A percentile compares a stretch with the other conserved stretches of the same genome.
phyloP scores from a whole-genome alignment of 805 yeast species.

The Henningerozyma blattae region DNA sequence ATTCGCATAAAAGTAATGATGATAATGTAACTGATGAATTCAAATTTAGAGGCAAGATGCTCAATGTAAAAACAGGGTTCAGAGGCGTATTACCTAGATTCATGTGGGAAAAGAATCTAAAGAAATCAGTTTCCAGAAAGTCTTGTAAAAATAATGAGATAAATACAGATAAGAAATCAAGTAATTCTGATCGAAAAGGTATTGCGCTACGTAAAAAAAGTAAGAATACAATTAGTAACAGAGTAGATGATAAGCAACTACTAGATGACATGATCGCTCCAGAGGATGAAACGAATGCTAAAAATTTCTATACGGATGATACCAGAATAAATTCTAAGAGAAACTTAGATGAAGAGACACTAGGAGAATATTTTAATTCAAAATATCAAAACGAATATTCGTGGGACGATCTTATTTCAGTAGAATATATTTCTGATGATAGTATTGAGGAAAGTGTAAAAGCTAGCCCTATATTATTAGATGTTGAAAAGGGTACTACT shows the following conservation, averaged over 20 bases:
- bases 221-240: neutral
- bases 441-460: neutral
- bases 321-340: neutral
- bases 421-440: neutral
- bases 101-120: slow-evolving; percentile 21
- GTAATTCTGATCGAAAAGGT: slow-evolving; percentile 10
- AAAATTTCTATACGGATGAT: slow-evolving; percentile 1
- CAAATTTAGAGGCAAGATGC: slow-evolving; percentile 17
- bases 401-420: slow-evolving; percentile 3
- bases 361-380: slow-evolving; percentile 9
- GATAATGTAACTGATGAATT: slow-evolving; percentile 1
- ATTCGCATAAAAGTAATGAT: neutral
- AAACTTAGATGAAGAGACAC: neutral
- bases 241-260: slow-evolving; percentile 9
- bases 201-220: slow-evolving; percentile 13
- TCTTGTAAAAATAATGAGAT: neutral
- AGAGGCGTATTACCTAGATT: slow-evolving; percentile 22
- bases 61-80: slow-evolving; percentile 20
- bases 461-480: neutral
- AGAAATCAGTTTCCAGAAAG: slow-evolving; percentile 1
- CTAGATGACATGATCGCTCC: slow-evolving; percentile 14
- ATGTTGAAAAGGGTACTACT: neutral
- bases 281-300: slow-evolving; percentile 7
- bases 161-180: slow-evolving; percentile 2
- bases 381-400: slow-evolving; percentile 10